These are phyloP conservation scores for Aspergillus flavus DNA, from an alignment of 2,329 filamentous ascomycete genomes.

Conservation along the genomic window DNA sequence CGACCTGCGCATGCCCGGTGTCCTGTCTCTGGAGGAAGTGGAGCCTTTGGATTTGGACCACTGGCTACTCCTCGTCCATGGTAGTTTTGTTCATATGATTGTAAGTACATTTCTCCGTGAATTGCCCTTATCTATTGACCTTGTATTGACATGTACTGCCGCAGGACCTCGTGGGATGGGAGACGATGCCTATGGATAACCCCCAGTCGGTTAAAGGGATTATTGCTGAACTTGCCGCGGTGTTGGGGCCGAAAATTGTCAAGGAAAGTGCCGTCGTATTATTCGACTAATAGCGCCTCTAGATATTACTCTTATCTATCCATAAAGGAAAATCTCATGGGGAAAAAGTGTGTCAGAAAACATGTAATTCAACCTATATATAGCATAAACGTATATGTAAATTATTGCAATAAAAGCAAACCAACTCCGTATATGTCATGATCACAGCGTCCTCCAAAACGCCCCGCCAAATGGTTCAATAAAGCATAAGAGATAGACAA, in stretches of 20 bases:
- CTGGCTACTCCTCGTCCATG: slow-evolving; percentile 47
- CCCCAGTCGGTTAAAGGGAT: slow-evolving; percentile 51
- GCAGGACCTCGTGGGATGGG: slow-evolving; percentile 52
- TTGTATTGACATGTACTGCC: not conserved
- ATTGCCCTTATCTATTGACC: not conserved
- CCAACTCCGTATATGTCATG: slow-evolving; percentile 4
- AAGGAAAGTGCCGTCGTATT: slow-evolving; percentile 44
- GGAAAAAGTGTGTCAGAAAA: not conserved
- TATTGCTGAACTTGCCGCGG: slow-evolving; percentile 49
- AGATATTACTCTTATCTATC: not conserved
- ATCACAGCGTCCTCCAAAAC: not conserved
- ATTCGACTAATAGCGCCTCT: slow-evolving; percentile 31
- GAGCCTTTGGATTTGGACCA: slow-evolving; percentile 46
- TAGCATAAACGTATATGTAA: slow-evolving; percentile 1
- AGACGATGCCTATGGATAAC: slow-evolving; percentile 43
- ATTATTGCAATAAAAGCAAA: not conserved
- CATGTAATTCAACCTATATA: slow-evolving; percentile 2
- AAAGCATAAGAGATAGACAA: not conserved
- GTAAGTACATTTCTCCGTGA: slow-evolving; percentile 29
- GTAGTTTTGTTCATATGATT: slow-evolving; percentile 46
- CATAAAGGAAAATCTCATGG: not conserved
- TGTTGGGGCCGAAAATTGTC: slow-evolving; percentile 47
- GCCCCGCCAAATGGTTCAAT: slow-evolving; percentile 1
- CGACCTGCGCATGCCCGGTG: slow-evolving; percentile 49
- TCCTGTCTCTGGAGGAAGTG: slow-evolving; percentile 47